Percentiles rank a stretch among this genome's conserved stretches.
Evolutionary conservation across 768 basidiomycete species (phyloP).

Genomic region (Leucosporidium yakuticum): DNA sequence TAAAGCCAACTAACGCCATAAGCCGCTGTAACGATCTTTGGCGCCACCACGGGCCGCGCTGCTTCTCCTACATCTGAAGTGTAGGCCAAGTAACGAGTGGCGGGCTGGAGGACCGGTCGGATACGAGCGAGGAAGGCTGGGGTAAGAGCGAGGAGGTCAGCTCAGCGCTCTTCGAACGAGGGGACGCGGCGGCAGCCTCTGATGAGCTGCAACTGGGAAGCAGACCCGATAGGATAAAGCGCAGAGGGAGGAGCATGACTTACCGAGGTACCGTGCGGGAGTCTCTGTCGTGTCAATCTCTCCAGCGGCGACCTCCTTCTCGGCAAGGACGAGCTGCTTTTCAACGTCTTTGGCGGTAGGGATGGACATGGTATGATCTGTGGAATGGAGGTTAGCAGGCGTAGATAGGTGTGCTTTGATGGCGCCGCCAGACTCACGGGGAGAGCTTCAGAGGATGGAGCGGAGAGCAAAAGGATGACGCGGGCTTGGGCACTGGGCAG

Average conservation of each 20-base stretch:
- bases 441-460: not conserved
- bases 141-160: too few species aligned
- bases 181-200: too few species aligned
- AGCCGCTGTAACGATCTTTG: conserved; percentile 64
- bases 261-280: conserved; percentile 46
- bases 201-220: too few species aligned
- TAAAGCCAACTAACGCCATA: conserved; percentile 81
- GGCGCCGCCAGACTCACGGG: not conserved
- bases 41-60: conserved; percentile 42
- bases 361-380: not conserved
- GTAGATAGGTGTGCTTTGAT: not conserved
- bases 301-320: conserved; percentile 53
- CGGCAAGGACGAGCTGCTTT: conserved; percentile 1
- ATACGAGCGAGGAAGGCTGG: conserved; percentile 62
- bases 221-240: too few species aligned
- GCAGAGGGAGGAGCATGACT: not conserved
- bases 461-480: not conserved
- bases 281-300: conserved; percentile 63
- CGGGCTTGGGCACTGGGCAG: too few species aligned
- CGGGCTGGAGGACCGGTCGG: conserved; percentile 65
- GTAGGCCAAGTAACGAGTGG: conserved; percentile 68
- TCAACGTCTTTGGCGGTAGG: not conserved
- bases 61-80: conserved; percentile 18
- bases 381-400: not conserved
- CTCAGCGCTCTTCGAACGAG: too few species aligned